Evolutionary conservation across 2,329 filamentous ascomycete genomes (phyloP), one percentile per base, ranked within the genome.

Genomic region (Fusarium longipes): DNA sequence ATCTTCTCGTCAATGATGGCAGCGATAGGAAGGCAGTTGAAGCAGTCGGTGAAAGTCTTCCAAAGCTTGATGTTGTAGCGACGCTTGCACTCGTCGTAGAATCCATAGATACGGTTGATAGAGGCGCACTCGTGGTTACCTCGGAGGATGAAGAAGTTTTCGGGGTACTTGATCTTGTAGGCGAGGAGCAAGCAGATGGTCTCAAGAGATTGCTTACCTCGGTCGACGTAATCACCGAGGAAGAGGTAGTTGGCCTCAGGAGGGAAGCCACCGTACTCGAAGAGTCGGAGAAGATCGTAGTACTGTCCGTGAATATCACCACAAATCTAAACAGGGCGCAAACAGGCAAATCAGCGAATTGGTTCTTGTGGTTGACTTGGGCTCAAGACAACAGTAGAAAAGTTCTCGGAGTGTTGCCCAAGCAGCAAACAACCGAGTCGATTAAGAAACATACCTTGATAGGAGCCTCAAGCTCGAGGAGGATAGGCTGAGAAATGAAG

Each of bases 1-100:
- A 99, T 99, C 91, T 98, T 99, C 86, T 97, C 96, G 77, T 97
- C 95, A 75, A 99, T 97, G 82, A 99, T 99, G 72, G 96, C 95
- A 59, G 95, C 96, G 80, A 99, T 98, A 45, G 95, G 95, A 77
- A 98, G 83, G 83, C 93, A 97, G 86, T 99, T 99, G 89, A 99
- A 99, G 87, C 94, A 97, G 80, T 99, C 95, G 68, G 94, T 97
- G 79, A 99, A 98, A 2, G 95, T 98, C 88, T 99, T 99, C 95
- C 95, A 98, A 65, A 98, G 87, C 88, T 98, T 98, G 85, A 98
- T 97, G 83, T 98, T 99, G 85, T 97, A 98, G 74, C 95, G 88
- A 78, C 96, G 91, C 86, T 99, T 99, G 90, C 95, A 99, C 82
- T 99, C 95, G 77, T 99, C 96, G 85, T 99, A 99, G 85, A 99